phyloP scores from a whole-genome alignment of 192 early-diverging fungal genomes.

The Coemansia sp. region DNA sequence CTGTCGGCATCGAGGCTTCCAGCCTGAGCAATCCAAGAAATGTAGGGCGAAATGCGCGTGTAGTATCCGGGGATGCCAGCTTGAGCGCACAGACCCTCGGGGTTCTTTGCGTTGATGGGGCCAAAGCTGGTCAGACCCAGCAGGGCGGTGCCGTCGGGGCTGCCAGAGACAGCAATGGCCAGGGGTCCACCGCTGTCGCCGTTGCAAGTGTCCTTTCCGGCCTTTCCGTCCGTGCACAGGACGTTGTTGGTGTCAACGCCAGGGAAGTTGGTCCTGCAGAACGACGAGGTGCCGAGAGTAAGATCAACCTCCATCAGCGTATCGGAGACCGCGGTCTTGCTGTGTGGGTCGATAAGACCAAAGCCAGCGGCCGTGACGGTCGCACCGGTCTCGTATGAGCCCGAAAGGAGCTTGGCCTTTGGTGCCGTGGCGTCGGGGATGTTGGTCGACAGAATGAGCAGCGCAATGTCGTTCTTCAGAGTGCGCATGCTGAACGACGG shows the following conservation, averaged over 20 bases:
- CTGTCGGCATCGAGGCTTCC: constrained; percentile 10
- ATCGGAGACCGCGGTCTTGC: constrained; percentile 1
- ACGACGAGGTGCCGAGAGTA: not conserved
- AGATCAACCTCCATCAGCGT: constrained; percentile 44
- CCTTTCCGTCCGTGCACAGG: constrained; percentile 44
- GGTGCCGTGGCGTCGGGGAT: constrained; percentile 8
- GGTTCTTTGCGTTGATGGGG: constrained; percentile 13
- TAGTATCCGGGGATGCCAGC: constrained; percentile 35
- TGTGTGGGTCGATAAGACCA: constrained; percentile 27
- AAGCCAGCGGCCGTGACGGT: constrained; percentile 39
- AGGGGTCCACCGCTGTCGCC: constrained; percentile 50
- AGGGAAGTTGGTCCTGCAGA: constrained; percentile 16
- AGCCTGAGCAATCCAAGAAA: constrained; percentile 30
- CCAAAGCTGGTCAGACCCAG: constrained; percentile 42
- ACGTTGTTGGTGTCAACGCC: constrained; percentile 8
- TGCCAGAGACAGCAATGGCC: constrained; percentile 16
- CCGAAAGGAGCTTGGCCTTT: constrained; percentile 26
- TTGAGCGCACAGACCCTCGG: constrained; percentile 24
- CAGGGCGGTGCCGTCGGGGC: constrained; percentile 11
- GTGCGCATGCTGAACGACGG: constrained; percentile 20
- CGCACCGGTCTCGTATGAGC: constrained; percentile 9
- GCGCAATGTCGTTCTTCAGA: constrained; percentile 34
- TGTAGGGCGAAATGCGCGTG: constrained; percentile 36
- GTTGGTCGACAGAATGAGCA: constrained; percentile 26
- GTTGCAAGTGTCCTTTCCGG: constrained; percentile 43